Percentiles rank a stretch among this genome's conserved stretches.
phyloP scores from a whole-genome alignment of 331 rosid genomes.

The Stylosanthes scabra region DNA sequence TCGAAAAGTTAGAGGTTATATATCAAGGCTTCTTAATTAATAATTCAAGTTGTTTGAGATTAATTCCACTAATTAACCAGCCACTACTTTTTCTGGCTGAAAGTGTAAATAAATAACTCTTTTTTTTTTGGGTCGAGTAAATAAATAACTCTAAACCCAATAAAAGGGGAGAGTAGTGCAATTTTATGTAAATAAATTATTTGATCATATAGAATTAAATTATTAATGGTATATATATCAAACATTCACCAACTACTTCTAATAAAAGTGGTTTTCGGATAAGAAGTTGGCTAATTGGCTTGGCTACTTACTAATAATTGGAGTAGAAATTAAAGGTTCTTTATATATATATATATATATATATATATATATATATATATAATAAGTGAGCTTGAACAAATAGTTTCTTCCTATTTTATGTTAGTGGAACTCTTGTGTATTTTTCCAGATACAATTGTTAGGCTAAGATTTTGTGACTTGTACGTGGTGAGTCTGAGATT shows the following conservation, averaged over 20 bases:
- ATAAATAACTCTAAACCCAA: not conserved
- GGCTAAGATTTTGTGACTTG: slow-evolving; percentile 23
- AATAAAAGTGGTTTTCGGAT: not conserved
- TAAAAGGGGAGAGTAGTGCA: not conserved
- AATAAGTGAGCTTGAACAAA: slow-evolving; percentile 1
- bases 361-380: too few relatives aligned
- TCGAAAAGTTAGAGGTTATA: too few relatives aligned
- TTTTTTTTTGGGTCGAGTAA: too few relatives aligned
- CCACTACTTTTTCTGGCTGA: too few relatives aligned
- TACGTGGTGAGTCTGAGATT: slow-evolving; percentile 12
- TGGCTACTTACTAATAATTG: not conserved
- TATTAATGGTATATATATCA: too few relatives aligned
- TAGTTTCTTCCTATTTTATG: slow-evolving; percentile 11
- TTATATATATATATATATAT: too few relatives aligned
- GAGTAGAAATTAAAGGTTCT: not conserved
- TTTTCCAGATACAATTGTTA: slow-evolving; percentile 32
- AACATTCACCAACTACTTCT: not conserved
- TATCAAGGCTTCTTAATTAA: too few relatives aligned
- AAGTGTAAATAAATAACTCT: too few relatives aligned
- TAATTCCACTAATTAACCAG: too few relatives aligned
- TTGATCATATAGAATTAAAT: not conserved
- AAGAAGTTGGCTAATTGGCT: not conserved
- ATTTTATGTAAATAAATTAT: too few relatives aligned
- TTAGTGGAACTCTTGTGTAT: slow-evolving; percentile 15
- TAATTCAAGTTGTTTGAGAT: too few relatives aligned